Percentiles rank a stretch among this genome's conserved stretches.
Conservation (phyloP, 2,329 filamentous ascomycete genomes). For the Paramyrothecium sp. region DNA sequence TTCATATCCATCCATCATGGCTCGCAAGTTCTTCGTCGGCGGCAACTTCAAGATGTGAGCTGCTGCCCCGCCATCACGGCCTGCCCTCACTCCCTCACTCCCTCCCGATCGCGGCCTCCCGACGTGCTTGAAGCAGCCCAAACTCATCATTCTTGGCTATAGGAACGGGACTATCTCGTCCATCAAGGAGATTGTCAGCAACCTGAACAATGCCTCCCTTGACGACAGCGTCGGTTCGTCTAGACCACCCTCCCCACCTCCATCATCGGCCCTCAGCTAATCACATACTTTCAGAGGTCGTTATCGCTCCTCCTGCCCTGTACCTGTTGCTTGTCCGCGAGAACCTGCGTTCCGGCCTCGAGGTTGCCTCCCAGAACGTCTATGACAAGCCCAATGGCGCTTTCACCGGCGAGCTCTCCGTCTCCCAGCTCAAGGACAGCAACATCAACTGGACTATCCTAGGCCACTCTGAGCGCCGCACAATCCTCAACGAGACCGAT, state of each 20-base stretch:
- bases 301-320: slow-evolving; percentile 85
- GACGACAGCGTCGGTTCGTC: slow-evolving; percentile 71
- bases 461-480: slow-evolving; percentile 93
- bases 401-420: slow-evolving; percentile 95
- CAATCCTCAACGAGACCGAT: slow-evolving; percentile 84
- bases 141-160: slow-evolving; percentile 14
- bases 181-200: slow-evolving; percentile 86
- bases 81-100: slow-evolving; percentile 12
- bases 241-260: slow-evolving; percentile 4
- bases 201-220: slow-evolving; percentile 83
- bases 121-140: neutral
- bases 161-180: slow-evolving; percentile 93
- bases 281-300: slow-evolving; percentile 66
- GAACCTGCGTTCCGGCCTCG: slow-evolving; percentile 70
- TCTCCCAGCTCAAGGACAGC: slow-evolving; percentile 85
- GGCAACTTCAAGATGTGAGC: slow-evolving; percentile 99
- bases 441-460: slow-evolving; percentile 87
- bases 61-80: slow-evolving; percentile 22
- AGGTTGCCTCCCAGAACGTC: slow-evolving; percentile 94
- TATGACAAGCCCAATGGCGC: slow-evolving; percentile 96
- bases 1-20: slow-evolving; percentile 62
- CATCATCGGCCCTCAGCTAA: slow-evolving; percentile 5
- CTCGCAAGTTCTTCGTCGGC: slow-evolving; percentile 95
- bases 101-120: neutral
- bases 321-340: slow-evolving; percentile 88